Conservation (phyloP, 805 yeast species). For the Kazachstania taianensis region DNA sequence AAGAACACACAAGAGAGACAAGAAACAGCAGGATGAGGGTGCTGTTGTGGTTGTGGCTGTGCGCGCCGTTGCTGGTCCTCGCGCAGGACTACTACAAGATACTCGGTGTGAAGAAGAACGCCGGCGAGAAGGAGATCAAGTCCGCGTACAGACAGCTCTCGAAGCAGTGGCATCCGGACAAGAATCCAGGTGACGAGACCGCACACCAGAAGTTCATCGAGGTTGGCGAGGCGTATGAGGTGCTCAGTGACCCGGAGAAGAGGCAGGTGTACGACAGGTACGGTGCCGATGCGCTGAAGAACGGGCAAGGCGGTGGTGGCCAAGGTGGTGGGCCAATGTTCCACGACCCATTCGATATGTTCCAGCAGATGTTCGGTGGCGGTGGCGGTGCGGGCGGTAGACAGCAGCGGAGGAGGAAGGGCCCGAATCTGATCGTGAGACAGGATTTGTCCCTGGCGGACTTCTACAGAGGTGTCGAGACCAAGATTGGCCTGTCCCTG, state of each 20-base stretch:
- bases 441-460: slow-evolving; percentile 52
- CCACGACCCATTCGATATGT: slow-evolving; percentile 30
- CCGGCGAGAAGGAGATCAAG: slow-evolving; percentile 73
- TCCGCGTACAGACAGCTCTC: slow-evolving; percentile 74
- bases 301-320: slow-evolving; percentile 43
- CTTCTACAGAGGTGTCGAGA: slow-evolving; percentile 57
- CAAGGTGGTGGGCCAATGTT: slow-evolving; percentile 33
- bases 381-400: slow-evolving; percentile 32
- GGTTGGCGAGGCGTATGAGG: slow-evolving; percentile 89
- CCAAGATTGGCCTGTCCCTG: slow-evolving; percentile 54
- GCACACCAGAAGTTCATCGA: slow-evolving; percentile 84
- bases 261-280: slow-evolving; percentile 57
- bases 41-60: not conserved
- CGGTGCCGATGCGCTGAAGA: slow-evolving; percentile 67
- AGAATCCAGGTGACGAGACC: slow-evolving; percentile 70
- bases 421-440: slow-evolving; percentile 50
- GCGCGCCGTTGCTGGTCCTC: slow-evolving; percentile 9
- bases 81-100: slow-evolving; percentile 47
- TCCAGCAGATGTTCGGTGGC: slow-evolving; percentile 28
- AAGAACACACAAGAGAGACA: too few relatives aligned
- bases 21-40: too few relatives aligned
- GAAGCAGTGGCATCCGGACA: slow-evolving; percentile 89
- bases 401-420: slow-evolving; percentile 38
- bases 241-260: slow-evolving; percentile 62
- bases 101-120: slow-evolving; percentile 58